Evolutionary conservation across 495 filamentous ascomycete species (phyloP).

Genomic region (Tuber microsphaerosporum): DNA sequence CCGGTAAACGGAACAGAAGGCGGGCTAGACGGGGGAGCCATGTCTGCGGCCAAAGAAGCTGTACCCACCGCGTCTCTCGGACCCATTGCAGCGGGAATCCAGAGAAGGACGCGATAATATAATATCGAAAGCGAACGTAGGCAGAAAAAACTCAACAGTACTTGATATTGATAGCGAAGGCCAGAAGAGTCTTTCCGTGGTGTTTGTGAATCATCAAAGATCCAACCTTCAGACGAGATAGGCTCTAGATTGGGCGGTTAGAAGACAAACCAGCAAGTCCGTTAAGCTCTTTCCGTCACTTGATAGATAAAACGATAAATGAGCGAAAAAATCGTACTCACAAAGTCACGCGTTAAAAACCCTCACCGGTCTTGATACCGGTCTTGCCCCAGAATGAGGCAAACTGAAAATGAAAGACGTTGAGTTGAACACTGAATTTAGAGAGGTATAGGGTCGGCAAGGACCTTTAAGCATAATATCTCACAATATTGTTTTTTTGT

Average conservation of each 20-base stretch:
- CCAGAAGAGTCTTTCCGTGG: not conserved
- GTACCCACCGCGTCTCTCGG: not conserved
- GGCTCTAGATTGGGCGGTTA: not conserved
- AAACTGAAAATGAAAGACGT: not conserved
- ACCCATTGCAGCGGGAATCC: not conserved
- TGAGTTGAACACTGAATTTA: not conserved
- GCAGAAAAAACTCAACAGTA: not conserved
- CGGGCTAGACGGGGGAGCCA: not conserved
- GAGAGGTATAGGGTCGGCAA: not conserved
- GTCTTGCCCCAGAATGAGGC: not conserved
- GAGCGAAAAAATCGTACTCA: not conserved
- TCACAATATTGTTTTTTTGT: not conserved
- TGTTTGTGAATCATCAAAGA: not conserved
- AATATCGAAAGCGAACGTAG: not conserved
- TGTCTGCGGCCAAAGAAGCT: not conserved
- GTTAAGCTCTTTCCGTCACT: not conserved
- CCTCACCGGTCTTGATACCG: not conserved
- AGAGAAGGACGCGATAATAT: not conserved
- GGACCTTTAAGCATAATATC: not conserved
- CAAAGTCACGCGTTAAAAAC: conserved; percentile 1
- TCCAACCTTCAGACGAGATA: not conserved
- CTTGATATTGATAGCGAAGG: not conserved
- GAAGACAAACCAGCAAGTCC: not conserved
- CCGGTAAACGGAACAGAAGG: not conserved
- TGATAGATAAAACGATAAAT: not conserved